These are phyloP conservation scores for Phragmites australis DNA, from an alignment of 176 grass and related monocot species.

Conservation along the genomic window DNA sequence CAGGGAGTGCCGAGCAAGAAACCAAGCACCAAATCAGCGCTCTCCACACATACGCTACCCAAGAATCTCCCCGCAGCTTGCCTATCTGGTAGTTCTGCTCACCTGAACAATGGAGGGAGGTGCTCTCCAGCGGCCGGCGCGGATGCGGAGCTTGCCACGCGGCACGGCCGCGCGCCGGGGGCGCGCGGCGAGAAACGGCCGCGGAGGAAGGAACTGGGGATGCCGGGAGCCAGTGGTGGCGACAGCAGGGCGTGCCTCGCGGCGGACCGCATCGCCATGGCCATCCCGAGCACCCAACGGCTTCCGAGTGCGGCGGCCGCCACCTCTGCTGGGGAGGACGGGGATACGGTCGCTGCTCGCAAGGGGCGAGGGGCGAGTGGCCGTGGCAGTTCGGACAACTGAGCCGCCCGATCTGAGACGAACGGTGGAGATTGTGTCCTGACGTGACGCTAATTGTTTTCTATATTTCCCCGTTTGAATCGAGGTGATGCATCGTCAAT, in stretches of 20 bases:
- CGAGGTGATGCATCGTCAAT: too few relatives aligned
- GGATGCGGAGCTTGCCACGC: slow-evolving; percentile 28
- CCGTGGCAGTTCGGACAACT: not conserved
- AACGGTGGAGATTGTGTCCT: not conserved
- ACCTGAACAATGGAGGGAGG: slow-evolving; percentile 71
- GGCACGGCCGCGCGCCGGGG: not conserved
- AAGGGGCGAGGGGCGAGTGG: not conserved
- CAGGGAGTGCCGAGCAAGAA: slow-evolving; percentile 3
- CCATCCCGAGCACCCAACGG: not conserved
- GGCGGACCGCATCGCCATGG: slow-evolving; percentile 45
- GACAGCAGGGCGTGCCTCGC: slow-evolving; percentile 20
- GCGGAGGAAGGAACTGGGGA: not conserved
- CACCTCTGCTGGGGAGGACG: not conserved
- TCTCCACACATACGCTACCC: not conserved
- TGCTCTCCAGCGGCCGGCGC: slow-evolving; percentile 10
- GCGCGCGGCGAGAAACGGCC: not conserved
- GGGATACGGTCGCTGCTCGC: not conserved
- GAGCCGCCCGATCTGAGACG: not conserved
- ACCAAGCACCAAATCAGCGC: slow-evolving; percentile 10
- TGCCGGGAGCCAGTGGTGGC: slow-evolving; percentile 1
- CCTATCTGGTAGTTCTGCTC: slow-evolving; percentile 12
- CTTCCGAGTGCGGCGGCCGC: slow-evolving; percentile 15
- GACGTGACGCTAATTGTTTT: not conserved
- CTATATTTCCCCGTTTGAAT: too few relatives aligned
- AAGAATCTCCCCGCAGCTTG: not conserved